Conservation (phyloP, 2,329 filamentous ascomycete genomes). For the Diaporthe sp. region DNA sequence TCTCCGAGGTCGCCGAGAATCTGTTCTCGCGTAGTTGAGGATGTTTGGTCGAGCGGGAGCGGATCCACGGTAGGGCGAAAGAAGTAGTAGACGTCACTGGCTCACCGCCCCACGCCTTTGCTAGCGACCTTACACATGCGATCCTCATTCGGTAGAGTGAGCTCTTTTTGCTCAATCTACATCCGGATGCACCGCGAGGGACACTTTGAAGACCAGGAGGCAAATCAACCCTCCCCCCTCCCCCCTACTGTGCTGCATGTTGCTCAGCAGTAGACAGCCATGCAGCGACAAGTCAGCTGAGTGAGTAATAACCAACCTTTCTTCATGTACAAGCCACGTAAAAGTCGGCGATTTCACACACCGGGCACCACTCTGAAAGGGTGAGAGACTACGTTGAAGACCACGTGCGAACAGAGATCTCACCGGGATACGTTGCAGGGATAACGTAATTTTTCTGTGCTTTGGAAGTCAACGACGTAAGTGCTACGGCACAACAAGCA, state of each 20-base stretch:
- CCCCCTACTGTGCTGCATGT: background rate
- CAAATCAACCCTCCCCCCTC: too few relatives aligned
- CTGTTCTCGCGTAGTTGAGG: background rate
- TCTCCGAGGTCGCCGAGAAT: slow-evolving; percentile 1
- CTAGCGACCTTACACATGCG: background rate
- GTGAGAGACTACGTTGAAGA: background rate
- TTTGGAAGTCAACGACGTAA: slow-evolving; percentile 26
- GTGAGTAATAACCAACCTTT: background rate
- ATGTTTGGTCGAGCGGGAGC: background rate
- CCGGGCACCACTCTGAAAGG: background rate
- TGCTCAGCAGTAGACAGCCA: background rate
- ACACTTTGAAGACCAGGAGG: background rate
- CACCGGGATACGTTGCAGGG: background rate
- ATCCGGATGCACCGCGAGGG: background rate
- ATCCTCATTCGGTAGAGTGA: too few relatives aligned
- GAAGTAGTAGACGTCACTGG: slow-evolving; percentile 17
- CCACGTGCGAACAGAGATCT: background rate
- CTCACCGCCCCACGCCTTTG: background rate
- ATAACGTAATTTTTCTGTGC: background rate
- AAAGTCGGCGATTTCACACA: background rate
- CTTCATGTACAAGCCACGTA: background rate
- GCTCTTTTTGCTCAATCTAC: background rate
- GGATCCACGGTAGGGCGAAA: background rate
- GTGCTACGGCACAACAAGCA: slow-evolving; percentile 3
- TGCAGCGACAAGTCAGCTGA: background rate